A percentile compares a stretch with the other conserved stretches of the same genome.
Conservation (phyloP, 169 alveolate species). For the Plasmodium knowlesi region DNA sequence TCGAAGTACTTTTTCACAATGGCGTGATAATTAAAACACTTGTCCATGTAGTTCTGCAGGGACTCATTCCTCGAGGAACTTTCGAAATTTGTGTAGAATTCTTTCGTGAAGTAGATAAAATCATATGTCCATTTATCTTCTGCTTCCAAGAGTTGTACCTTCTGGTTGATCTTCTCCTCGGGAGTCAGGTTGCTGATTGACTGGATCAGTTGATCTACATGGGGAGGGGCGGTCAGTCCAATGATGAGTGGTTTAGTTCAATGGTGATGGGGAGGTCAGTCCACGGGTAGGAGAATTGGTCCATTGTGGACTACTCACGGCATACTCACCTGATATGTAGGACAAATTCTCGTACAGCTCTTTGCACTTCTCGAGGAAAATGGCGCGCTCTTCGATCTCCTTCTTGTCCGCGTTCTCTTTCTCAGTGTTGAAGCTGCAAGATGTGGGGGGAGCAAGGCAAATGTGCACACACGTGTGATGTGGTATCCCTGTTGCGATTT, state of each 20-base stretch:
- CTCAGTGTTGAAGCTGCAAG: constrained; percentile 21
- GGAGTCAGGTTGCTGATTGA: background rate
- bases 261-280: background rate
- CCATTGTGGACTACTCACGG: background rate
- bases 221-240: background rate
- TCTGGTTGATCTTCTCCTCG: constrained; percentile 5
- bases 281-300: background rate
- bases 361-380: constrained; percentile 18
- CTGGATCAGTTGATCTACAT: constrained; percentile 29
- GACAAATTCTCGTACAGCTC: constrained; percentile 67
- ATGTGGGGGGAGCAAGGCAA: background rate
- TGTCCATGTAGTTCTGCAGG: constrained; percentile 33
- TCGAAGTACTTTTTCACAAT: constrained; percentile 48
- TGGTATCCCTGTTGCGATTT: background rate
- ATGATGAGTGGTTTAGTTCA: no score
- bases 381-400: background rate
- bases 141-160: constrained; percentile 16
- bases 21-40: constrained; percentile 49
- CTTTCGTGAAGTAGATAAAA: constrained; percentile 62
- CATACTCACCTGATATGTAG: constrained; percentile 42
- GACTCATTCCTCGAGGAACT: background rate
- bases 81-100: constrained; percentile 49
- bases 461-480: background rate
- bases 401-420: constrained; percentile 9
- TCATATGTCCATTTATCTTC: constrained; percentile 73